A percentile compares a stretch with the other conserved stretches of the same genome.
Conservation (phyloP, 768 basidiomycete genomes). For the Rhodotorula babjevae region DNA sequence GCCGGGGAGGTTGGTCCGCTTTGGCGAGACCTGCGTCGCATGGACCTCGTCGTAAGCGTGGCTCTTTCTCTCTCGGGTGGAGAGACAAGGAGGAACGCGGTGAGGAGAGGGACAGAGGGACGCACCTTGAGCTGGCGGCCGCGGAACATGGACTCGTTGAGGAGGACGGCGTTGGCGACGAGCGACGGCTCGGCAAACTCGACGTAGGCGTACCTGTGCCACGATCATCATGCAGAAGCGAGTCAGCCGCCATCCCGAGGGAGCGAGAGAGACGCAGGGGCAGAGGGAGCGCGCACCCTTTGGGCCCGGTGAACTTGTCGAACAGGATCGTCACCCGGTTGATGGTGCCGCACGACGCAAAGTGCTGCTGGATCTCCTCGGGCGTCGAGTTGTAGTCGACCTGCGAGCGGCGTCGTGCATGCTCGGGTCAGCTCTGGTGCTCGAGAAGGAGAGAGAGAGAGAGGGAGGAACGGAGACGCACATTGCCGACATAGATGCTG, state of each 20-base stretch:
- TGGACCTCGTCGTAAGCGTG: no score
- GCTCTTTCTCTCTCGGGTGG: no score
- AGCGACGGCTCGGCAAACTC: conserved; percentile 92
- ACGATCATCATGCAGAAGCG: background rate
- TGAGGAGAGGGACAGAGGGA: conserved; percentile 3
- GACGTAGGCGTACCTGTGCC: conserved; percentile 84
- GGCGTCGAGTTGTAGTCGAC: conserved; percentile 97
- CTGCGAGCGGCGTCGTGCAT: conserved; percentile 51
- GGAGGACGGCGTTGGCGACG: conserved; percentile 80
- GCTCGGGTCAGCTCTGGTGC: no score
- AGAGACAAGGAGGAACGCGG: no score
- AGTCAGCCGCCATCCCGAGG: background rate
- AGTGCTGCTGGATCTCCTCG: conserved; percentile 95
- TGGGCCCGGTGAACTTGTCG: conserved; percentile 99
- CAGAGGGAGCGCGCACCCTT: conserved; percentile 63
- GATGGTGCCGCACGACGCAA: conserved; percentile 94
- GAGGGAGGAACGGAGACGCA: conserved; percentile 48
- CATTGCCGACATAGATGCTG: conserved; percentile 95
- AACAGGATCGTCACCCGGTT: conserved; percentile 98
- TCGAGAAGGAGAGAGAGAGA: background rate
- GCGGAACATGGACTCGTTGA: conserved; percentile 94
- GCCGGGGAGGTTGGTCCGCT: conserved; percentile 92
- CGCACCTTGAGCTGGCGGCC: conserved; percentile 85
- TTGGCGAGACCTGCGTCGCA: conserved; percentile 73
- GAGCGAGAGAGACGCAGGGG: background rate